Conservation (phyloP, 164 flowering plant genomes). For the Saururus chinensis region DNA sequence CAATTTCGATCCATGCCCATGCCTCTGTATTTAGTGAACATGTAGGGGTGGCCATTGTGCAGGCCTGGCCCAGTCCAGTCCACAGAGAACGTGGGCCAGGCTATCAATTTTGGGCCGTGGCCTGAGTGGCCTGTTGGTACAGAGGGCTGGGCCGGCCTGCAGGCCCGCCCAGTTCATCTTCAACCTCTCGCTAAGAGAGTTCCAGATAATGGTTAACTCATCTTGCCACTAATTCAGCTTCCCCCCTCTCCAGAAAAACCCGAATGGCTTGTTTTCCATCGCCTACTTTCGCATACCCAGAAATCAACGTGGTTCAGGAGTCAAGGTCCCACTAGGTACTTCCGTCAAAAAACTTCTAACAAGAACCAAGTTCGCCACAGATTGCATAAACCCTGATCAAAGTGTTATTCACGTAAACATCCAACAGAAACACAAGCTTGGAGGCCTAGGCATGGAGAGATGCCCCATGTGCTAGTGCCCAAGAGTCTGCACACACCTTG, state of each 20-base stretch:
- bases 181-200: too few relatives aligned
- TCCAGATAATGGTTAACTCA: conserved; percentile 12
- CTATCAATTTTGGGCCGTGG: too few relatives aligned
- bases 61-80: too few relatives aligned
- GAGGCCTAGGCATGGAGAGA: conserved; percentile 12
- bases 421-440: conserved; percentile 5
- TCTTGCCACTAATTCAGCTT: conserved; percentile 6
- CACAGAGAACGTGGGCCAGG: too few relatives aligned
- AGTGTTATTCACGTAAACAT: conserved; percentile 11
- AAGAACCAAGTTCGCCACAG: conserved; percentile 5
- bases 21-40: too few relatives aligned
- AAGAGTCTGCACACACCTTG: conserved; percentile 8
- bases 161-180: too few relatives aligned
- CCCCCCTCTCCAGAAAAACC: conserved; percentile 6
- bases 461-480: conserved; percentile 6
- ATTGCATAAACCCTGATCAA: conserved; percentile 12
- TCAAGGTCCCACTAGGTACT: conserved; percentile 5
- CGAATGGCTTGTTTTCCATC: conserved; percentile 7
- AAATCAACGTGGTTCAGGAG: conserved; percentile 14
- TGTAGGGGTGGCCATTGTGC: too few relatives aligned
- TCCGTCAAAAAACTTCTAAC: conserved; percentile 6
- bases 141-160: too few relatives aligned
- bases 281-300: conserved; percentile 10
- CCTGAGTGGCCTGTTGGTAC: too few relatives aligned
- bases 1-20: too few relatives aligned